Evolutionary conservation across 2,329 filamentous ascomycete species (phyloP), one percentile per base, ranked within the genome.

Genomic region (Fusarium equiseti): DNA sequence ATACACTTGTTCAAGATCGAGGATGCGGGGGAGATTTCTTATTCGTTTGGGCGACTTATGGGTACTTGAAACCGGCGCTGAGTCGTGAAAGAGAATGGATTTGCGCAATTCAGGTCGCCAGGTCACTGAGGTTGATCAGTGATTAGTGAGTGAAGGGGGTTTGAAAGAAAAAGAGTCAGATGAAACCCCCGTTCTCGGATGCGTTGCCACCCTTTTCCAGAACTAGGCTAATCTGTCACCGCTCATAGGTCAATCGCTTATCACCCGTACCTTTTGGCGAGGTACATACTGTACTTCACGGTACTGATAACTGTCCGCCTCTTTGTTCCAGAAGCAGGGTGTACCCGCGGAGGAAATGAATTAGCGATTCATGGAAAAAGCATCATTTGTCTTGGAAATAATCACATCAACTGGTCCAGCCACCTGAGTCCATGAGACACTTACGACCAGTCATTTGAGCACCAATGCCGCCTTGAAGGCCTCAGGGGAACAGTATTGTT

Each of bases 241-340:
- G 44, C 52, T 66, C 8, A 73, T 73, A 69, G 71, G 71, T 40
- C 65, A 58, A 71, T 71, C 32, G 18, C 70, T 73, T 73, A 73
- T 73, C 70, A 56, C 42, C 26, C 22, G 52, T 59, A 48, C 55
- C 43, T 16, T 24, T 29, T 29, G 27, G 27, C 27, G 27, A 29
- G 27, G 35, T 35, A 18, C 32, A 54, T 57, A 58, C 53, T 35
- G 59, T 56, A 59, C 54, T 42, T 22, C 15, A 49, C 48, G 50
- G 63, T 52, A 63, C 56, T 60, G 58, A 53, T 68, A 68, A 58
- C 46, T 18, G 38, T 49, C 48, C 24, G 24, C 16, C 12, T 15
- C 38, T 71, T 57, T 64, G 26, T 70, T 52, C 60, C 45, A 52
- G 45, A 43, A 62, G 22, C 46, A 51, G n/a, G 38, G 40, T 48